Evolutionary conservation across 169 alveolate genomes (phyloP).

Genomic region (Perkinsus olseni): DNA sequence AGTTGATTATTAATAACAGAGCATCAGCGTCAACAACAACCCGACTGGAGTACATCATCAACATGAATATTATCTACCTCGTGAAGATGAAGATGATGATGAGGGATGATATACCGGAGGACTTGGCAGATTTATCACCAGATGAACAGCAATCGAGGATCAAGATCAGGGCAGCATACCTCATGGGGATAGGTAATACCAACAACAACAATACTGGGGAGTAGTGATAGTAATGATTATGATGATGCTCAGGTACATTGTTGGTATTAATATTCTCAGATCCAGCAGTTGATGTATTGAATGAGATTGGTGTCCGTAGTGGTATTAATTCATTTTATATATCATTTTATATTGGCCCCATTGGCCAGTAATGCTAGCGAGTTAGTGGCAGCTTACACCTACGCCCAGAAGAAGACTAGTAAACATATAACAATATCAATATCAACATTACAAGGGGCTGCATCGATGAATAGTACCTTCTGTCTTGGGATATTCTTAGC

Average conservation of each 20-base stretch:
- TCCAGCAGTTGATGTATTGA: slow-evolving; percentile 21
- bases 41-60: background rate
- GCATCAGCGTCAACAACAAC: background rate
- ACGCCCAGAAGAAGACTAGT: slow-evolving; percentile 4
- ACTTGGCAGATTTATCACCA: background rate
- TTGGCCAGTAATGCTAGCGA: slow-evolving; percentile 7
- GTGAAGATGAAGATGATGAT: slow-evolving; percentile 6
- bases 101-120: slow-evolving; percentile 16
- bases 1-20: too few species aligned
- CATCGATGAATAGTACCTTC: slow-evolving; percentile 34
- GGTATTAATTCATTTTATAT: slow-evolving; percentile 25
- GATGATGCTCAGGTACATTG: background rate
- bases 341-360: slow-evolving; percentile 26
- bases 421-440: background rate
- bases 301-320: slow-evolving; percentile 17
- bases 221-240: background rate
- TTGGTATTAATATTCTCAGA: background rate
- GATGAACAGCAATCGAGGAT: slow-evolving; percentile 6
- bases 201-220: too few species aligned
- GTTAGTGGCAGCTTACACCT: slow-evolving; percentile 21
- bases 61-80: too few species aligned
- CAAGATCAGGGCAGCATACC: background rate
- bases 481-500: slow-evolving; percentile 31
- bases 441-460: slow-evolving; percentile 7
- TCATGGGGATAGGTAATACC: slow-evolving; percentile 18